Conservation (phyloP, 495 filamentous ascomycete species). For the Talaromyces stipitatus region DNA sequence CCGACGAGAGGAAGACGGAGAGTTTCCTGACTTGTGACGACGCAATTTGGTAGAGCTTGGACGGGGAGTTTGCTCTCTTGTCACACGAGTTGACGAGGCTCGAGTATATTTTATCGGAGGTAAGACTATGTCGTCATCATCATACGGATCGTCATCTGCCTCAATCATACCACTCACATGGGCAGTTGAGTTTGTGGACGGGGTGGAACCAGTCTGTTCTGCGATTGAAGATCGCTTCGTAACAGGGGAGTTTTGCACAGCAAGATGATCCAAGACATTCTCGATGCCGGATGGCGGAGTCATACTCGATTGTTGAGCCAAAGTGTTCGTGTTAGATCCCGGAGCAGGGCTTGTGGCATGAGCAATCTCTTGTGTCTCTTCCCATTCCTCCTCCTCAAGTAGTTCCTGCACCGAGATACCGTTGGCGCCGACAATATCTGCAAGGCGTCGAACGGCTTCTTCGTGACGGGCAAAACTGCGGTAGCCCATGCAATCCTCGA, state of each 20-base stretch:
- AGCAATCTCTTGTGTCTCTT: slow-evolving; percentile 36
- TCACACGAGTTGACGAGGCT: not conserved
- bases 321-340: slow-evolving; percentile 2
- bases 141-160: slow-evolving; percentile 1
- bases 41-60: not conserved
- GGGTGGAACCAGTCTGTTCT: not conserved
- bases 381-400: slow-evolving; percentile 43
- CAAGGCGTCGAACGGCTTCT: slow-evolving; percentile 68
- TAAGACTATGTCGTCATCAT: not conserved
- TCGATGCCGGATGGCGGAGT: slow-evolving; percentile 26
- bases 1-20: slow-evolving; percentile 1
- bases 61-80: not conserved
- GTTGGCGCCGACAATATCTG: slow-evolving; percentile 65
- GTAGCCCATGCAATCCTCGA: slow-evolving; percentile 88
- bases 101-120: slow-evolving; percentile 4
- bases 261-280: slow-evolving; percentile 29
- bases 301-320: not conserved
- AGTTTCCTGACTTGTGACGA: not conserved
- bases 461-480: slow-evolving; percentile 64
- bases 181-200: not conserved
- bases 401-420: slow-evolving; percentile 52
- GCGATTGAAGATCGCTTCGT: not conserved
- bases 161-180: not conserved
- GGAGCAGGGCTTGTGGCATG: slow-evolving; percentile 13
- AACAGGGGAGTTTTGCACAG: slow-evolving; percentile 3